A percentile compares a stretch with the other conserved stretches of the same genome.
phyloP scores from a whole-genome alignment of 2,329 filamentous ascomycete species.

The Aspergillus tamarii region DNA sequence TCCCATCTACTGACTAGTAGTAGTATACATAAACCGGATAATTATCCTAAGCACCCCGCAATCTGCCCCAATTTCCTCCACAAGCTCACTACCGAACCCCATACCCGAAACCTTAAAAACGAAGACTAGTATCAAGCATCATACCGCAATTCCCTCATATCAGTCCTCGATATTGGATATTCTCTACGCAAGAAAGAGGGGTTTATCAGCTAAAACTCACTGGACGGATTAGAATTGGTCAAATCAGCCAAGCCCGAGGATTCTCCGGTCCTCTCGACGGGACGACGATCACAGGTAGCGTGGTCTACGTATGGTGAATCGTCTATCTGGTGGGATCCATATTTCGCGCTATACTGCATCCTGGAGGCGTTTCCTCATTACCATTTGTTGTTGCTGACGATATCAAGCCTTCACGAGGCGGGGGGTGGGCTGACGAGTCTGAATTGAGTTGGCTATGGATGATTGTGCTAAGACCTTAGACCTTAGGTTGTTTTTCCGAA shows the following conservation, averaged over 20 bases:
- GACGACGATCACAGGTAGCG: not conserved
- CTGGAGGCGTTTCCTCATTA: not conserved
- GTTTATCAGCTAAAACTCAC: not conserved
- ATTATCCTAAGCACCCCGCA: not conserved
- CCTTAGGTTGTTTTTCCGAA: not conserved
- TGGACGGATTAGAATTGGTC: no score
- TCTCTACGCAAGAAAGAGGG: not conserved
- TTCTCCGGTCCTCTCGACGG: not conserved
- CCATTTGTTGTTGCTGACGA: not conserved
- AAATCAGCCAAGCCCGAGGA: no score
- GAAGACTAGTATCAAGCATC: not conserved
- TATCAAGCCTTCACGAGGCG: no score
- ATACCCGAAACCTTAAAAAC: not conserved
- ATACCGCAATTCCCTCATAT: not conserved
- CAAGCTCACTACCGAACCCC: not conserved
- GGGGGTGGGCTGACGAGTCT: not conserved
- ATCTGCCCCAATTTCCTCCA: not conserved
- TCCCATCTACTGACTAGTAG: not conserved
- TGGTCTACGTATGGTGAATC: not conserved
- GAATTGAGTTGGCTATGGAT: not conserved
- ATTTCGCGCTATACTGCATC: not conserved
- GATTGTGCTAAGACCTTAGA: not conserved
- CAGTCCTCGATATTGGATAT: not conserved
- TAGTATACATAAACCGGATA: not conserved
- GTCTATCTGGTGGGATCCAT: not conserved